phyloP scores from a whole-genome alignment of 2,329 filamentous ascomycete genomes.

The Kalaharituber pfeilii region DNA sequence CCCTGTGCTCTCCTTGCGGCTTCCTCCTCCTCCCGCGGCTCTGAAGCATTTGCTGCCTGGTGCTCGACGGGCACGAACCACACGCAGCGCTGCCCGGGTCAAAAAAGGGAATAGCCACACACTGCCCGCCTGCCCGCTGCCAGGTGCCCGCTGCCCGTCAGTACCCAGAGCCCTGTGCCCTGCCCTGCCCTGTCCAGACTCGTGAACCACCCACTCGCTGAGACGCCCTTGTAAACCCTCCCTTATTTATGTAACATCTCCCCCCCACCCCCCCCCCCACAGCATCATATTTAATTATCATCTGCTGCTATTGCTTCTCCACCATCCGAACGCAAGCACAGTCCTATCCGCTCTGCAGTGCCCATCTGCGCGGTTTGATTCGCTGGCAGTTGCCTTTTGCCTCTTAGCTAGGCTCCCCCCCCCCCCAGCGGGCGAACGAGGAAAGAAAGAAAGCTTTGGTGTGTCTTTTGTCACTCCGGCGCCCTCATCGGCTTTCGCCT shows the following conservation, averaged over 20 bases:
- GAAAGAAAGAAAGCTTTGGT: background rate
- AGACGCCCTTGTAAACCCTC: background rate
- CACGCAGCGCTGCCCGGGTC: background rate
- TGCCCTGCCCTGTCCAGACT: background rate
- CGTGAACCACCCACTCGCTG: background rate
- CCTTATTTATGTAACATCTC: too few species aligned
- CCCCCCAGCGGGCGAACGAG: background rate
- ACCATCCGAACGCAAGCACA: too few species aligned
- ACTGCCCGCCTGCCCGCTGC: background rate
- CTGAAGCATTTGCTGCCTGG: background rate
- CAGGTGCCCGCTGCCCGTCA: background rate
- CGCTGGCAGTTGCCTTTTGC: background rate
- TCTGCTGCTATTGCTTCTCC: background rate
- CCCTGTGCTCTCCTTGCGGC: too few species aligned
- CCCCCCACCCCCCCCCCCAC: background rate
- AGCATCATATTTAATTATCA: background rate
- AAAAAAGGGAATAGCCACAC: background rate
- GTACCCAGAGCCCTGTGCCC: background rate
- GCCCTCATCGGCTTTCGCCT: slow-evolving; percentile 2
- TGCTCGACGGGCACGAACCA: background rate
- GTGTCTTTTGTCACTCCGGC: background rate
- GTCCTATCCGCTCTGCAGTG: too few species aligned
- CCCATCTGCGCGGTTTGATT: background rate
- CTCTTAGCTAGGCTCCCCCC: too few species aligned
- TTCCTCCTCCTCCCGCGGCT: too few species aligned